phyloP scores from a whole-genome alignment of 176 grass and related monocot genomes.

The Oryza brachyantha region DNA sequence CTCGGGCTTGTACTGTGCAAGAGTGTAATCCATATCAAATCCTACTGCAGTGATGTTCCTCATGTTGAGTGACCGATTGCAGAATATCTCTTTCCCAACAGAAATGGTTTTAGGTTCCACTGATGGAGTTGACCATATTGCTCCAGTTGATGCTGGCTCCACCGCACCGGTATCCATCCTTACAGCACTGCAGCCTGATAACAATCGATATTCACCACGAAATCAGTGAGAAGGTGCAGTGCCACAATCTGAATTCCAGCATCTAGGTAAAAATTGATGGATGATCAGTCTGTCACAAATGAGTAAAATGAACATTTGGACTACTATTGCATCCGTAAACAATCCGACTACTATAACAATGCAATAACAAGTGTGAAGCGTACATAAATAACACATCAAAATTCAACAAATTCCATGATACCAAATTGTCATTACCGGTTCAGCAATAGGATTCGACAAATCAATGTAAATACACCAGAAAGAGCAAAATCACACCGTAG shows the following conservation, averaged over 20 bases:
- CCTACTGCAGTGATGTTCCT: constrained; percentile 94
- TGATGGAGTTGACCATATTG: constrained; percentile 61
- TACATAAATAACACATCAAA: neutral
- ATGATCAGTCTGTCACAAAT: neutral
- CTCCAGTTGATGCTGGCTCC: constrained; percentile 40
- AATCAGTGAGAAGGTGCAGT: neutral
- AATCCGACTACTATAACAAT: neutral
- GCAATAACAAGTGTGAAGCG: neutral
- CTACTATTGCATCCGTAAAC: neutral
- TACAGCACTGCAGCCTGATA: constrained; percentile 49
- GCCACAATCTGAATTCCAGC: neutral
- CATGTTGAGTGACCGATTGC: constrained; percentile 97
- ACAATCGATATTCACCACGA: neutral
- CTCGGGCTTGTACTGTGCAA: constrained; percentile 91
- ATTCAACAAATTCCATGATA: constrained; percentile 4
- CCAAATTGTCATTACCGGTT: neutral
- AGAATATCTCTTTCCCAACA: constrained; percentile 89
- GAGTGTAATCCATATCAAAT: constrained; percentile 99
- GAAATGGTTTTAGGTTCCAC: constrained; percentile 55
- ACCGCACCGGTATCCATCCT: constrained; percentile 49
- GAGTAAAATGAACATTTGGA: neutral
- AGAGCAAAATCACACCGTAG: neutral
- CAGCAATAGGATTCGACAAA: neutral
- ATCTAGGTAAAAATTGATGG: neutral
- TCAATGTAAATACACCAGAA: neutral